phyloP scores from a whole-genome alignment of 108 stramenopile genomes.

The Aureococcus anophagefferens region DNA sequence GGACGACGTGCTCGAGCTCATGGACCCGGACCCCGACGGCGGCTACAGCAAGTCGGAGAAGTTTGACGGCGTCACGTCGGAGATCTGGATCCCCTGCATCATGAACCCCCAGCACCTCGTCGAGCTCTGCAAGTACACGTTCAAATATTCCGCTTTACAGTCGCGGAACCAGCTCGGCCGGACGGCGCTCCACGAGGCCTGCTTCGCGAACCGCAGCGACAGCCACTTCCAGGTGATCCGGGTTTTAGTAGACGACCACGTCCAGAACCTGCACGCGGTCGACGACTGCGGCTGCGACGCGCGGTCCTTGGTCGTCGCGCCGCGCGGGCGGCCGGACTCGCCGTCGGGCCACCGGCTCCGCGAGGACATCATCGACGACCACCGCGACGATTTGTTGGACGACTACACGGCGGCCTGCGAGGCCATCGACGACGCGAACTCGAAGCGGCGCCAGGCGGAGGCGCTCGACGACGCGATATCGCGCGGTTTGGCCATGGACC shows the following conservation, averaged over 20 bases:
- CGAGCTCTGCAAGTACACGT: conserved; percentile 5
- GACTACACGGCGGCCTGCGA: not conserved
- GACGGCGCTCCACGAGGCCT: conserved; percentile 13
- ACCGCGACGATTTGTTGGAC: not conserved
- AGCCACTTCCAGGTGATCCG: conserved; percentile 4
- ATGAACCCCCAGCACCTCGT: not conserved
- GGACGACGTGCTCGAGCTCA: conserved; percentile 1
- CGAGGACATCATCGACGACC: conserved; percentile 7
- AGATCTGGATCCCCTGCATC: conserved; percentile 2
- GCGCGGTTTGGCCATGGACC: not conserved
- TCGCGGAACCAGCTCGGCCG: conserved; percentile 1
- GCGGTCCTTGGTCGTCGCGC: not conserved
- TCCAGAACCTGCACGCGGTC: conserved; percentile 2
- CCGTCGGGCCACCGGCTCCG: conserved; percentile 4
- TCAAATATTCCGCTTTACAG: conserved; percentile 9
- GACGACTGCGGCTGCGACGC: conserved; percentile 4
- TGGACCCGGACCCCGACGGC: conserved; percentile 15
- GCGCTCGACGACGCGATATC: conserved; percentile 1
- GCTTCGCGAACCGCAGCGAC: conserved; percentile 6
- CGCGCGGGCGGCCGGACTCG: conserved; percentile 3
- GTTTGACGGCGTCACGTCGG: not conserved
- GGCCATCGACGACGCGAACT: conserved; percentile 1
- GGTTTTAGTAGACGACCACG: conserved; percentile 6
- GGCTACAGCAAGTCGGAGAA: conserved; percentile 1
- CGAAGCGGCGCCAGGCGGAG: not conserved